Conservation (phyloP, 2,329 filamentous ascomycete genomes). For the Didymella pomorum region DNA sequence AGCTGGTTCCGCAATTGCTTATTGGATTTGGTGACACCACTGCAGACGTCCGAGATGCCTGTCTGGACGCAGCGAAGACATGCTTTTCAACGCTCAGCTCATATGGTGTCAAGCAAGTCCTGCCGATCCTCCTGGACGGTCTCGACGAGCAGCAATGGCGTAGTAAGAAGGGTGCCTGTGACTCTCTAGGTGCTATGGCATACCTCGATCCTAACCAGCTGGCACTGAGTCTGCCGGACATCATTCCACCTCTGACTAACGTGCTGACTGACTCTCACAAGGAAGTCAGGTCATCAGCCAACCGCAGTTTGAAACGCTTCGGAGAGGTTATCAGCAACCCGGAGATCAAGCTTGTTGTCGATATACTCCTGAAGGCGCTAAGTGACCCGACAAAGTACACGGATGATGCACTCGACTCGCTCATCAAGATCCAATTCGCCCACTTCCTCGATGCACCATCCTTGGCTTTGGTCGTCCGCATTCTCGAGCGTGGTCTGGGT, state of each 20-base stretch:
- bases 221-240: slow-evolving; percentile 89
- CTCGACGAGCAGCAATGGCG: slow-evolving; percentile 97
- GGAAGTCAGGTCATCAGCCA: slow-evolving; percentile 89
- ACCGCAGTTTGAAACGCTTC: slow-evolving; percentile 95
- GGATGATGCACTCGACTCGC: slow-evolving; percentile 87
- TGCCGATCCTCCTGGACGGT: slow-evolving; percentile 89
- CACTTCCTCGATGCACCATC: slow-evolving; percentile 99
- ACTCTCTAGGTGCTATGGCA: slow-evolving; percentile 96
- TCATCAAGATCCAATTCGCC: slow-evolving; percentile 98
- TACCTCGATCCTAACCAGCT: slow-evolving; percentile 97
- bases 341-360: slow-evolving; percentile 91
- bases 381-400: slow-evolving; percentile 98
- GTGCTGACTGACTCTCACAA: slow-evolving; percentile 98
- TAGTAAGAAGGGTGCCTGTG: slow-evolving; percentile 97
- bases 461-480: slow-evolving; percentile 90
- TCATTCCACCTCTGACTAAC: slow-evolving; percentile 92
- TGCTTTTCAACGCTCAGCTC: slow-evolving; percentile 94
- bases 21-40: slow-evolving; percentile 88
- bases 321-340: slow-evolving; percentile 98
- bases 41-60: slow-evolving; percentile 89
- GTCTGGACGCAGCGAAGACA: slow-evolving; percentile 89
- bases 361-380: slow-evolving; percentile 90
- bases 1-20: slow-evolving; percentile 90
- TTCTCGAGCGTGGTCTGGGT: slow-evolving; percentile 88
- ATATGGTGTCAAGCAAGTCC: slow-evolving; percentile 92